Base-by-base conservation (phyloP, 2,329 filamentous ascomycete genomes). In the Nectriaceae sp. region DNA sequence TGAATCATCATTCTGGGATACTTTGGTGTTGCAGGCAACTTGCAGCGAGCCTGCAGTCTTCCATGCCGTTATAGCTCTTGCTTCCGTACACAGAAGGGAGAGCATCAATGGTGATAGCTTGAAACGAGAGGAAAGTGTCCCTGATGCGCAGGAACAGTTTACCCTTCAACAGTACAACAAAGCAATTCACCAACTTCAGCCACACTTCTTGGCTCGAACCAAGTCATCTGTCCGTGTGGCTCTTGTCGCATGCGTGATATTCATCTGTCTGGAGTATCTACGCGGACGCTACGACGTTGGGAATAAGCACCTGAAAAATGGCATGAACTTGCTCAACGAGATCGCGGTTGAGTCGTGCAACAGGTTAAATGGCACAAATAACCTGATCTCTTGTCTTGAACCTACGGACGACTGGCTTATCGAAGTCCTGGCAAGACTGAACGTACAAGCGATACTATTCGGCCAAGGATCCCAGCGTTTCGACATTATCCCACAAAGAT, bases 301-400 rank as follows among this genome's bases (percentile, higher is more conserved):
- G 11, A 65, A 70, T 21, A 54, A 57, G 4, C 75, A 78, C 54
- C 64, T 78, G 5, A 64, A 66, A 16, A 74, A 65, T 35, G 75
- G 76, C 10, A 11, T 37, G 33, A 37, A 16, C 10, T 37, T 37
- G 16, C 33, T 37, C 10, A 11, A 6, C 33, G 10, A 37, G 8
- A 15, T 31, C 33, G 16, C 33, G 33, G 10, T 18, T 11, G 16
- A 18, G 10, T 18, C 33, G 18, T 11, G 33, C 11, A 37, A 18
- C 6, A 16, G 11, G 26, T 31, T 31, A 31, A 10, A 31, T 31
- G 26, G 26, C 8, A 31, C 26, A 15, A 11, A 11, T 11, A 6
- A 37, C 6, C 11, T 11, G 10, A 6, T 11, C 16, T 6, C 10
- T 18, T 6, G 11, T 37, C 10, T 18, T 6, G 33, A 37, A 6